These are phyloP conservation scores for Lupinus albus DNA, from an alignment of 306 rosid species.

Conservation along the genomic window DNA sequence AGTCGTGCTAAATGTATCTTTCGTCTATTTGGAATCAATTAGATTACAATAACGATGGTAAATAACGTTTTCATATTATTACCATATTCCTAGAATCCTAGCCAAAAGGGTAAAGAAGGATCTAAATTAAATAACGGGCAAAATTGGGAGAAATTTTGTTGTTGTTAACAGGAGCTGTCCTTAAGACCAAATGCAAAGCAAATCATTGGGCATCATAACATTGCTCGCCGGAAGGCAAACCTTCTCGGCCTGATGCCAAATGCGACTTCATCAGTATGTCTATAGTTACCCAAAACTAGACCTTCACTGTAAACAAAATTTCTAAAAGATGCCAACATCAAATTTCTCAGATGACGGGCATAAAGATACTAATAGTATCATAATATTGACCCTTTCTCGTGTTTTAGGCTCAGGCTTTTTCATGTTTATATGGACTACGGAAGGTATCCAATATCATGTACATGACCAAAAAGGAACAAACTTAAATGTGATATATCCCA, in stretches of 20 bases:
- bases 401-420: neutral
- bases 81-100: neutral
- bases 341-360: neutral
- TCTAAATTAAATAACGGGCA: too few relatives aligned
- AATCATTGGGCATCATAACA: neutral
- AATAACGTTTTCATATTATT: neutral
- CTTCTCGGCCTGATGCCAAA: neutral
- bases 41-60: neutral
- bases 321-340: conserved; percentile 12
- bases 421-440: neutral
- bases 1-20: neutral
- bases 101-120: neutral
- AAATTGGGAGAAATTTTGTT: neutral
- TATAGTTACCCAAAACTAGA: neutral
- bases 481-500: neutral
- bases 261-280: neutral
- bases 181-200: neutral
- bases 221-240: neutral
- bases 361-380: neutral
- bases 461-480: neutral
- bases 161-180: too few relatives aligned
- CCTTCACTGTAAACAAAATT: neutral
- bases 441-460: neutral
- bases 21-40: neutral
- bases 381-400: neutral